Conservation (phyloP, 2,329 filamentous ascomycete genomes). For the Stagonosporopsis chrysanthemi region DNA sequence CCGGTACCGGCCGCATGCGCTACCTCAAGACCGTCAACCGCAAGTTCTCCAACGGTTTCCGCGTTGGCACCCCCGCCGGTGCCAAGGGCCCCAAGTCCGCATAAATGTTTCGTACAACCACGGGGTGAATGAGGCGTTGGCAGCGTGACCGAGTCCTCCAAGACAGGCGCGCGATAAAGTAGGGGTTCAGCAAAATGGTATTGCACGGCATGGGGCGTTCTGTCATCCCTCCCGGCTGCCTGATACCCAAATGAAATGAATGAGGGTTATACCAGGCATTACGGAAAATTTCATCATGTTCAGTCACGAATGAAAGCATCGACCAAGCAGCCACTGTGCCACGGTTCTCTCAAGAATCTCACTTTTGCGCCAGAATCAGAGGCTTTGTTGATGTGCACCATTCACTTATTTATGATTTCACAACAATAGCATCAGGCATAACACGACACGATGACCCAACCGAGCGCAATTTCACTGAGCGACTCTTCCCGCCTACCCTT, state of each 20-base stretch:
- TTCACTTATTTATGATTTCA: not conserved
- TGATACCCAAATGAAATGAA: constrained; percentile 40
- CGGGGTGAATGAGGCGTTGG: constrained; percentile 26
- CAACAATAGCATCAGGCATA: not conserved
- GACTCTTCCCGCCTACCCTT: not conserved
- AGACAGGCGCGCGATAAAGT: constrained; percentile 43
- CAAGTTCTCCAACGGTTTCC: constrained; percentile 98
- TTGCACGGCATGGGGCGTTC: constrained; percentile 51
- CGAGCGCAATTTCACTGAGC: not conserved
- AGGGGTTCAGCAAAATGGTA: constrained; percentile 46
- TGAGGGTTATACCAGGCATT: constrained; percentile 48
- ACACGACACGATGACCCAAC: not conserved
- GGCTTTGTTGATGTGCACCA: constrained; percentile 1
- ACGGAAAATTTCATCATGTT: constrained; percentile 51
- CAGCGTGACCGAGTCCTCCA: constrained; percentile 37
- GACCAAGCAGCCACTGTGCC: constrained; percentile 27
- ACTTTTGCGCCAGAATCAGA: not conserved
- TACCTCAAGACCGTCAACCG: constrained; percentile 92
- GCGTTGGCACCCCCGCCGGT: constrained; percentile 84
- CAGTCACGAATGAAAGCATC: constrained; percentile 49
- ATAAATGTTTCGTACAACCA: constrained; percentile 32
- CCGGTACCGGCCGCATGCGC: constrained; percentile 93
- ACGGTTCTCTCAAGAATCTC: constrained; percentile 15
- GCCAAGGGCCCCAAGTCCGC: constrained; percentile 68
- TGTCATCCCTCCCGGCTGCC: constrained; percentile 45